Evolutionary conservation across 2,329 filamentous ascomycete genomes (phyloP), one percentile per base, ranked within the genome.

Genomic region (Phyllosticta citribraziliensis): DNA sequence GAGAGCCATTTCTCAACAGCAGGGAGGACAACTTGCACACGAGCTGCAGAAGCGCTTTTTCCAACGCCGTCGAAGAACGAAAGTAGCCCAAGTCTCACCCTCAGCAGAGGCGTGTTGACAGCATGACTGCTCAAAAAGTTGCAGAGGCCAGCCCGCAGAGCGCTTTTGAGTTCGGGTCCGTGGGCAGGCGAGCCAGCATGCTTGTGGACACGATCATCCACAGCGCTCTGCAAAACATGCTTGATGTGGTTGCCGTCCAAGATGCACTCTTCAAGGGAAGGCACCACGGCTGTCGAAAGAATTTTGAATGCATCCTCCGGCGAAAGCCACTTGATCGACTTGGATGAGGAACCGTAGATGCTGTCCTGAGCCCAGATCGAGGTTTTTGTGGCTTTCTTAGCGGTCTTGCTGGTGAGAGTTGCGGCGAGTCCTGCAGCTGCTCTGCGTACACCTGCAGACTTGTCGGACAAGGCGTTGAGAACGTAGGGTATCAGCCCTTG

Each of bases 401-500:
- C 56, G 14, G 63, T 55, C 4, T 65, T 58, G 8, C 30, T 27
- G 4, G 55, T 35, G 0, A 74, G 56, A 1, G 66, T 62, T 3
- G 66, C 66, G 33, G 90, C 71, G 33, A 92, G 79, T 57, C 87
- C 82, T 22, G 87, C 85, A 20, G 91, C 88, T 57, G 89, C 85
- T 64, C 86, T 84, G 53, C 92, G 87, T 52, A 96, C 87, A 64
- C 85, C 84, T 64, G 87, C 85, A 1, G 89, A 89, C 5, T 85
- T 76, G 71, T 97, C 93, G 24, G 84, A 80, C 19, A 97, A 81
- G 22, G 88, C 88, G 47, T 82, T 79, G 54, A 97, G 76, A 33
- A 87, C 78, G 74, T 96, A 97, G 2, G 93, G 93, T n/a, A 96
- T 70, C 19, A 97, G 72, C 11, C 84, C 83, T 70, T 97, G 93